These are phyloP conservation scores for Aspergillus ibericus DNA, from an alignment of 2,329 filamentous ascomycete genomes.

Conservation along the genomic window DNA sequence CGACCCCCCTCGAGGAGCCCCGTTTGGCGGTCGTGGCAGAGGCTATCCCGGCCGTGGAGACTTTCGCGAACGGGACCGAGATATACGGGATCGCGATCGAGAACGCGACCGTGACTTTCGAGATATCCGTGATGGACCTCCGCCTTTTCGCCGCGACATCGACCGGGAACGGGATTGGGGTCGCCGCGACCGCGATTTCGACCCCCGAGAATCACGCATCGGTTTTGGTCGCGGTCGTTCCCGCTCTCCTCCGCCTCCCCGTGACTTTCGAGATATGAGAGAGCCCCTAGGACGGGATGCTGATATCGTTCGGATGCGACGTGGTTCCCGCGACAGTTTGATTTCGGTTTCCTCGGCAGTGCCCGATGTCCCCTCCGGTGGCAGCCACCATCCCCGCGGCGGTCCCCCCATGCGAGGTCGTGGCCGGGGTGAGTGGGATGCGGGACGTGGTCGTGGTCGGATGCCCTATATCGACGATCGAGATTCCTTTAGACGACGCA, in stretches of 20 bases:
- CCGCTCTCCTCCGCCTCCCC: slow-evolving; percentile 40
- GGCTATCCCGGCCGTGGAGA: slow-evolving; percentile 35
- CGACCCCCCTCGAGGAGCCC: slow-evolving; percentile 62
- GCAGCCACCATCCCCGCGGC: slow-evolving; percentile 35
- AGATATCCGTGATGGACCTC: slow-evolving; percentile 42
- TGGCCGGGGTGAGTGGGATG: slow-evolving; percentile 45
- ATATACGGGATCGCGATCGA: slow-evolving; percentile 56
- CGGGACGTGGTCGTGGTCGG: slow-evolving; percentile 46
- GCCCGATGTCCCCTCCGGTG: slow-evolving; percentile 37
- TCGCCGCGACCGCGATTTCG: slow-evolving; percentile 49
- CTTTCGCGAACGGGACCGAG: slow-evolving; percentile 57
- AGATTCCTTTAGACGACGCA: slow-evolving; percentile 44
- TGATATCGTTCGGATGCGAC: slow-evolving; percentile 42
- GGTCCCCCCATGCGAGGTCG: slow-evolving; percentile 43
- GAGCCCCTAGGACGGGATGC: slow-evolving; percentile 38
- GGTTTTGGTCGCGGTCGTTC: slow-evolving; percentile 49
- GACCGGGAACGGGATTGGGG: slow-evolving; percentile 49
- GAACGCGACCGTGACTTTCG: slow-evolving; percentile 45
- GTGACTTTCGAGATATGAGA: slow-evolving; percentile 43
- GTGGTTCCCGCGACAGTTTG: slow-evolving; percentile 47
- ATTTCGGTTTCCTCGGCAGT: slow-evolving; percentile 37
- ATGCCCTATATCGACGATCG: slow-evolving; percentile 43
- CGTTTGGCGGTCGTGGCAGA: slow-evolving; percentile 47
- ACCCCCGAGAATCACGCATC: slow-evolving; percentile 44
- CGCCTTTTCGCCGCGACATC: slow-evolving; percentile 41